phyloP scores from a whole-genome alignment of 2,329 filamentous ascomycete species.

The Scortechinia acanthostroma region DNA sequence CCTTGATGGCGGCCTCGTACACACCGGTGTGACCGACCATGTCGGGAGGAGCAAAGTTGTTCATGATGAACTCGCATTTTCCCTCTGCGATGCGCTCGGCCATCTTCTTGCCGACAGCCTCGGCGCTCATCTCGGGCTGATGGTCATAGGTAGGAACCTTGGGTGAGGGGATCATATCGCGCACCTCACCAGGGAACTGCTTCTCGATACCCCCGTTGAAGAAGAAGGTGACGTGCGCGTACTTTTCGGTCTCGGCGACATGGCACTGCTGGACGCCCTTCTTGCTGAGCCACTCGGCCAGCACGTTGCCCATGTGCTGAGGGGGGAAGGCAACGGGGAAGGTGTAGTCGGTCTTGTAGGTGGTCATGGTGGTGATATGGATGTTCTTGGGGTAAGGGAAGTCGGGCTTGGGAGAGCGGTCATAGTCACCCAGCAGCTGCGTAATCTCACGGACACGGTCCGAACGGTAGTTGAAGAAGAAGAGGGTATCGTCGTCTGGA shows the following conservation, averaged over 20 bases:
- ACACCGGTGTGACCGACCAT: constrained; percentile 99
- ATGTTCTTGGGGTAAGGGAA: constrained; percentile 84
- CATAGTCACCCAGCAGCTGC: constrained; percentile 83
- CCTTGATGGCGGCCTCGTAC: constrained; percentile 86
- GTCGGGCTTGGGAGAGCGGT: constrained; percentile 82
- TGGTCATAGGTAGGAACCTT: constrained; percentile 93
- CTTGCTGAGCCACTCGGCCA: constrained; percentile 91
- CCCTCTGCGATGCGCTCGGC: constrained; percentile 77
- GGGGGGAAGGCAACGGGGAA: constrained; percentile 90
- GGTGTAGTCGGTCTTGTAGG: constrained; percentile 91
- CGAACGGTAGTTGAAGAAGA: constrained; percentile 99
- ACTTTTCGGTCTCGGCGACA: constrained; percentile 97
- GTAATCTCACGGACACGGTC: constrained; percentile 95
- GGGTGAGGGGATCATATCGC: constrained; percentile 87
- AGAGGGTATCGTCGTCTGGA: constrained; percentile 86
- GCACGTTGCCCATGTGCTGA: constrained; percentile 94
- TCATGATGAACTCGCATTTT: constrained; percentile 96
- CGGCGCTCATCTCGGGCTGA: constrained; percentile 92
- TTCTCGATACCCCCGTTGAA: constrained; percentile 99
- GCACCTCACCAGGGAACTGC: constrained; percentile 82
- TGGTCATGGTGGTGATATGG: constrained; percentile 92
- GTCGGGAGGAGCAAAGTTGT: constrained; percentile 98
- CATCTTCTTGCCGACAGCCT: constrained; percentile 81
- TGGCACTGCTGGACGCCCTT: constrained; percentile 88
- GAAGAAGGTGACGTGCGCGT: constrained; percentile 98